A percentile compares a stretch with the other conserved stretches of the same genome.
phyloP scores from a whole-genome alignment of 2,329 filamentous ascomycete species.

The Neonectria sp. region DNA sequence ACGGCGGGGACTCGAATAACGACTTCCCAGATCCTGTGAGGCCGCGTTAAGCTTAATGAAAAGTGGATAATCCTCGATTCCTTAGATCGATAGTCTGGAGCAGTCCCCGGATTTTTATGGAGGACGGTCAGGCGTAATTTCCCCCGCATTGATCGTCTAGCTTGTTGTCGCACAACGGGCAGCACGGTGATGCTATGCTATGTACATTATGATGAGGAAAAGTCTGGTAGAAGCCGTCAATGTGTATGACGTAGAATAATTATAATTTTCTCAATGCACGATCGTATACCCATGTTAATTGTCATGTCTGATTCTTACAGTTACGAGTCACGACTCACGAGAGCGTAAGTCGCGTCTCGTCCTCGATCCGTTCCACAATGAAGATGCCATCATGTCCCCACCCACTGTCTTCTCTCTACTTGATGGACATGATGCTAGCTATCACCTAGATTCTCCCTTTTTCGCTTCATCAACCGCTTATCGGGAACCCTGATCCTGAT shows the following conservation, averaged over 20 bases:
- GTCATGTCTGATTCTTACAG: background rate
- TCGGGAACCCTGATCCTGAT: too few species aligned
- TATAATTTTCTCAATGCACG: background rate
- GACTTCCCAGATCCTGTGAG: slow-evolving; percentile 14
- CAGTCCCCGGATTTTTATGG: background rate
- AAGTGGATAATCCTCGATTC: background rate
- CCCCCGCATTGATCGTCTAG: slow-evolving; percentile 9
- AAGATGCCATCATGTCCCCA: background rate
- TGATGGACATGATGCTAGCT: too few species aligned
- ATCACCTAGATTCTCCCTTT: too few species aligned
- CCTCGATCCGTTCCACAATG: background rate
- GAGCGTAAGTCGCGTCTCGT: background rate
- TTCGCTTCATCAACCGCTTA: too few species aligned
- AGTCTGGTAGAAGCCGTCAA: background rate
- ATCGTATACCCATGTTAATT: background rate
- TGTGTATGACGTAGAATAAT: background rate
- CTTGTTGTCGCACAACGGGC: background rate
- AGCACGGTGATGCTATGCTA: background rate
- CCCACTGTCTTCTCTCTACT: background rate
- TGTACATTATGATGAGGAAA: slow-evolving; percentile 7
- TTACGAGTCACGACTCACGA: background rate
- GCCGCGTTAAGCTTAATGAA: slow-evolving; percentile 3
- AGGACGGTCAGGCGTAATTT: background rate
- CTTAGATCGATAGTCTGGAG: slow-evolving; percentile 1
- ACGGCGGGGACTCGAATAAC: slow-evolving; percentile 22